Percentiles rank a stretch among this genome's conserved stretches.
phyloP scores from a whole-genome alignment of 257 asterid species.

The Solanum clarkiae region DNA sequence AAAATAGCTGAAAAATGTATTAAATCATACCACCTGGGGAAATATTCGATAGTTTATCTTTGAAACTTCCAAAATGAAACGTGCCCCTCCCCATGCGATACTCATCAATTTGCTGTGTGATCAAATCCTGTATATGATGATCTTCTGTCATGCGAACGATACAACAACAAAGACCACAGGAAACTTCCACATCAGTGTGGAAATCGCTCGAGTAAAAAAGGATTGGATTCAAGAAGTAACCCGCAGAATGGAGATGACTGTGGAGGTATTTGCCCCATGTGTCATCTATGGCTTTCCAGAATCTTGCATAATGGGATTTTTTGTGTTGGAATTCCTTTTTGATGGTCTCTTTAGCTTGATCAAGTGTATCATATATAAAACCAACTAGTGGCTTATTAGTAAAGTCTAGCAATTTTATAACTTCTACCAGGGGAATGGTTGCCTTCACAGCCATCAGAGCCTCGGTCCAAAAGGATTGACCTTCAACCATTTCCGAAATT shows the following conservation, averaged over 20 bases:
- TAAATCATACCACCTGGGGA: constrained; percentile 30
- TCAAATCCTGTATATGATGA: constrained; percentile 1
- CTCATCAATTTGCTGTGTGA: constrained; percentile 19
- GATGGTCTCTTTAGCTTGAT: constrained; percentile 56
- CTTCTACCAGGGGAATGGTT: constrained; percentile 38
- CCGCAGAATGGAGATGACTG: constrained; percentile 55
- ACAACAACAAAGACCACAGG: constrained; percentile 27
- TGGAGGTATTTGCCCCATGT: constrained; percentile 48
- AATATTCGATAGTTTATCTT: constrained; percentile 1
- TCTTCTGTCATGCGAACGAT: constrained; percentile 17
- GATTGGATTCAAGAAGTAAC: constrained; percentile 44
- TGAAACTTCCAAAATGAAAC: constrained; percentile 11
- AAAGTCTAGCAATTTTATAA: constrained; percentile 18
- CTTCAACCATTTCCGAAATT: constrained; percentile 24
- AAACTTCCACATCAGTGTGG: constrained; percentile 35
- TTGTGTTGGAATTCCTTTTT: constrained; percentile 19
- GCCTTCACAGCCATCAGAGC: constrained; percentile 26
- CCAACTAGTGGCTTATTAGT: constrained; percentile 19
- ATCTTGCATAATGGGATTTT: constrained; percentile 17
- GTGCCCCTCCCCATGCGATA: constrained; percentile 13
- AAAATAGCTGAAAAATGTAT: not conserved
- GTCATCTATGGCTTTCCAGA: constrained; percentile 47
- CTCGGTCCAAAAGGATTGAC: constrained; percentile 32
- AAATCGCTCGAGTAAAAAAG: constrained; percentile 26
- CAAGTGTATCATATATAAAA: constrained; percentile 41